A percentile compares a stretch with the other conserved stretches of the same genome.
Conservation (phyloP, 495 filamentous ascomycete genomes). For the Podospora didyma region DNA sequence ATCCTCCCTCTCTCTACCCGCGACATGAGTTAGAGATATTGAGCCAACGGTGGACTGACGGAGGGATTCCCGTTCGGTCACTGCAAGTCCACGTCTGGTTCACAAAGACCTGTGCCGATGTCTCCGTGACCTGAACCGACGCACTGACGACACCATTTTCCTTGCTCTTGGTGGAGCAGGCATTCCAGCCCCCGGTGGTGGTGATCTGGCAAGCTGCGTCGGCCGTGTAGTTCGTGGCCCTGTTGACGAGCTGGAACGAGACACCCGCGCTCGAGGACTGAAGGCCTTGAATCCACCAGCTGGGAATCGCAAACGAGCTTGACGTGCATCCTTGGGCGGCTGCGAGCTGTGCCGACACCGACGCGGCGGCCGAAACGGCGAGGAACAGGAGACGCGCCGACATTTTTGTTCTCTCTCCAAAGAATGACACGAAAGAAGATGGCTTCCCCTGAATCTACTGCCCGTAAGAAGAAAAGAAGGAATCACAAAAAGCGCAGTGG, state of each 20-base stretch:
- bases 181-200: conserved; percentile 5
- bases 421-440: background rate
- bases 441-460: background rate
- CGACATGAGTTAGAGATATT: too few species aligned
- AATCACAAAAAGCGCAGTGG: too few species aligned
- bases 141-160: background rate
- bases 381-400: background rate
- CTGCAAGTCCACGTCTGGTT: conserved; percentile 20
- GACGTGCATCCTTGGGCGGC: conserved; percentile 14
- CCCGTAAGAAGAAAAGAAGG: too few species aligned
- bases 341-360: conserved; percentile 7
- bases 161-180: background rate
- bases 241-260: conserved; percentile 24
- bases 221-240: conserved; percentile 25
- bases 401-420: background rate
- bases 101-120: background rate
- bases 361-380: conserved; percentile 2
- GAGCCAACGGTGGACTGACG: background rate
- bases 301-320: conserved; percentile 21
- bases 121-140: background rate
- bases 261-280: conserved; percentile 7
- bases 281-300: conserved; percentile 20
- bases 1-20: background rate
- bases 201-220: conserved; percentile 9
- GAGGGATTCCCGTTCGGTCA: conserved; percentile 4